Evolutionary conservation across 768 basidiomycete species (phyloP), one percentile per base, ranked within the genome.

Genomic region (Cyathus striatus): DNA sequence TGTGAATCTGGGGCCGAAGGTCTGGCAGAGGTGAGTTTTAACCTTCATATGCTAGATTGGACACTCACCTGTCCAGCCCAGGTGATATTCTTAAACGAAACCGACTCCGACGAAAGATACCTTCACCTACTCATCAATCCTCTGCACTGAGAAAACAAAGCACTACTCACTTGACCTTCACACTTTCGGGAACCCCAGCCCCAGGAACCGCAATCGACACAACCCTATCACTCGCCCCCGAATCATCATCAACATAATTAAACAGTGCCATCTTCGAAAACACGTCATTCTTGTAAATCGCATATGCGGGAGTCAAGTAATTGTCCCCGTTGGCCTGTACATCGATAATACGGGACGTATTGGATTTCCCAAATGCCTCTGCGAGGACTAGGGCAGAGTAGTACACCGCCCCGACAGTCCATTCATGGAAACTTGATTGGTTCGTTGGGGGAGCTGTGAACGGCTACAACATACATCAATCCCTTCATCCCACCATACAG

Each of bases 401-500:
- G 64, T 86, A 90, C 39, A 83, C 67, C 0, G 87, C 78, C 0
- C 85, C 86, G 36, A 89, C 67, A 0, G 84, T 85, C 87, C 86
- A 91, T 62, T 83, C 65, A 42, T 73, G 73, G 63, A 72, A 79
- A 1, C 67, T 55, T 5, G 78, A 75, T 45, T 82, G 70, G 50
- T 83, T 79, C 35, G 69, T 78, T 49, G 71, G 77, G 52, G 66
- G 79, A 44, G 63, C 73, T 75, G 53, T 59, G 64, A 44, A 23
- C 5, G 30, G 18, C 22, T 20, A 24, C 35, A 20, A 20, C 10
- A 10, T n/a, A 20, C 12, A 14, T 20, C 21, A 20, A 3, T 20
- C 10, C 21, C 35, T 20, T 10, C 10, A 37, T 37, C 12, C 35
- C 20, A 37, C 21, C 10, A 20, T 13, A 20, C 35, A 32, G 30